Evolutionary conservation across 176 grass and related monocot species (phyloP).

Genomic region (Carex cristatella): DNA sequence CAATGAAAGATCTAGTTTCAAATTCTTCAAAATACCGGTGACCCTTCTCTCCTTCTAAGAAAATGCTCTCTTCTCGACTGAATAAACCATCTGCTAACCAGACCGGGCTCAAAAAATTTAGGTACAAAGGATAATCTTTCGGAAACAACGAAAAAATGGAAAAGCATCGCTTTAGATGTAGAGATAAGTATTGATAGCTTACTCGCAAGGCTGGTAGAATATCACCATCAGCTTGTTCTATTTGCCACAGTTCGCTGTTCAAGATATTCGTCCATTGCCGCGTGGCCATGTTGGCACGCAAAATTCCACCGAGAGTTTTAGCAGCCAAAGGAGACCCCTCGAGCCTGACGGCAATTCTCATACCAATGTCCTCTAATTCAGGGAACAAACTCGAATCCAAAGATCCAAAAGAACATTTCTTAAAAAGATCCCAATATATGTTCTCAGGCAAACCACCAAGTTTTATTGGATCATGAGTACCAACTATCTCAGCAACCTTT

Average conservation of each 20-base stretch:
- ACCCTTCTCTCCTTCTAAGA: constrained; percentile 13
- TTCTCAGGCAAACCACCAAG: background rate
- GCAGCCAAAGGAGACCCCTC: constrained; percentile 30
- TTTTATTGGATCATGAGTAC: background rate
- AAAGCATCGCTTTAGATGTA: constrained; percentile 32
- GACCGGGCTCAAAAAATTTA: constrained; percentile 13
- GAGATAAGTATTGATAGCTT: constrained; percentile 32
- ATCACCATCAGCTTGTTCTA: background rate
- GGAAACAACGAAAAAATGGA: constrained; percentile 27
- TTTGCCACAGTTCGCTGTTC: constrained; percentile 35
- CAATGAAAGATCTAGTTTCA: constrained; percentile 25
- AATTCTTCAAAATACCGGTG: constrained; percentile 16
- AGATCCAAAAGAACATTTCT: constrained; percentile 22
- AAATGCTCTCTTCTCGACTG: background rate
- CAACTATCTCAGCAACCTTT: background rate
- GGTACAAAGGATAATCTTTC: constrained; percentile 22
- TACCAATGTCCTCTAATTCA: constrained; percentile 23
- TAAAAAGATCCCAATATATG: constrained; percentile 20
- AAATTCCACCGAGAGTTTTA: constrained; percentile 18
- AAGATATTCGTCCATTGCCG: constrained; percentile 21
- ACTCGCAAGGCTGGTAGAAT: constrained; percentile 35
- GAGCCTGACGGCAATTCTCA: constrained; percentile 20
- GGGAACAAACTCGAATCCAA: background rate
- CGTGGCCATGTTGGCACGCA: constrained; percentile 10
- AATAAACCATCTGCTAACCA: constrained; percentile 39